phyloP scores from a whole-genome alignment of 306 rosid species.

The Neltuma alba region DNA sequence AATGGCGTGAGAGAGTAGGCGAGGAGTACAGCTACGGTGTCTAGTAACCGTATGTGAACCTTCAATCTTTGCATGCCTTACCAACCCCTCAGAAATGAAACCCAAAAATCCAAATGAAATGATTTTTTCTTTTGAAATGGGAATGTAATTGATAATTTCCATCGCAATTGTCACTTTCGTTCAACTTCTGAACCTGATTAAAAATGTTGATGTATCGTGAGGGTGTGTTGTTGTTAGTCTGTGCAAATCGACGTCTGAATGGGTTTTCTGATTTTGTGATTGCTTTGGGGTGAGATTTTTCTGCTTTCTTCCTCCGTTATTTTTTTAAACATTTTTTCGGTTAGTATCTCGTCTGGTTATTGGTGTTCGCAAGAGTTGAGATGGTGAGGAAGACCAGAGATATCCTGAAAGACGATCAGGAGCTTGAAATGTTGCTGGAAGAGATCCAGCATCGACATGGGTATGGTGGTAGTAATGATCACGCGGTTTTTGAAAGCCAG shows the following conservation, averaged over 20 bases:
- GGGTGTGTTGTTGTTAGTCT: constrained; percentile 17
- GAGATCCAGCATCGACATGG: not conserved
- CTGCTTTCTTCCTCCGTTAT: not conserved
- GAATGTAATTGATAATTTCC: constrained; percentile 11
- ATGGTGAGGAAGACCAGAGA: not conserved
- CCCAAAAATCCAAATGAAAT: constrained; percentile 23
- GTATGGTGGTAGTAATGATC: constrained; percentile 10
- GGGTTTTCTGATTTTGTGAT: constrained; percentile 17
- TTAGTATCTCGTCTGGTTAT: constrained; percentile 3
- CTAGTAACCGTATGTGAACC: constrained; percentile 44
- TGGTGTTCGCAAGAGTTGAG: constrained; percentile 18
- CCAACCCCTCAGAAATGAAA: constrained; percentile 42
- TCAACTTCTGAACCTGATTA: constrained; percentile 1
- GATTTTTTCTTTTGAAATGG: constrained; percentile 1
- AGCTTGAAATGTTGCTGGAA: constrained; percentile 4
- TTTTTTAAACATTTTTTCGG: not conserved
- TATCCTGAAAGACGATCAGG: constrained; percentile 1
- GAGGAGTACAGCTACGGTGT: constrained; percentile 36
- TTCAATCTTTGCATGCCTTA: constrained; percentile 65
- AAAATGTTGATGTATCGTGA: constrained; percentile 9
- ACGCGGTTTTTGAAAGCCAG: not conserved
- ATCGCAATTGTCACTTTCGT: constrained; percentile 12
- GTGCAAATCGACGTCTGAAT: constrained; percentile 18
- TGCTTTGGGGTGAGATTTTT: not conserved
- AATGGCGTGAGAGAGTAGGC: constrained; percentile 50